Evolutionary conservation across 148 eudicot genomes (phyloP).

Genomic region (Vaccinium myrtillus): DNA sequence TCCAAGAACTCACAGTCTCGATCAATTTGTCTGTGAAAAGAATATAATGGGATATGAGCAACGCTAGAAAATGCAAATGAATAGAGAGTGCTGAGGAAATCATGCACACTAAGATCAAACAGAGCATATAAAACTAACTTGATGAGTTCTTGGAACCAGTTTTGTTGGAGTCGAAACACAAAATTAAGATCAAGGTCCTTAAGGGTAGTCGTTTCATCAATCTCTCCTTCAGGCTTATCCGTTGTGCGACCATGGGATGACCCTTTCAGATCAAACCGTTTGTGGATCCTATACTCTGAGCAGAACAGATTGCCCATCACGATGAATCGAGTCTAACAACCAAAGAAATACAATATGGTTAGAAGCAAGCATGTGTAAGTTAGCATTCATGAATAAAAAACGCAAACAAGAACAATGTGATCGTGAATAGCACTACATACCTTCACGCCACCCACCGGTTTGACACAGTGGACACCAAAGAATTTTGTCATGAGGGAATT

Average conservation of each 20-base stretch:
- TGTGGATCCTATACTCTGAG: slow-evolving; percentile 84
- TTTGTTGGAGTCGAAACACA: slow-evolving; percentile 79
- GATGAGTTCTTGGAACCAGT: slow-evolving; percentile 85
- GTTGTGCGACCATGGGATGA: slow-evolving; percentile 90
- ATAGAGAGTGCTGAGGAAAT: not conserved
- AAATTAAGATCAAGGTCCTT: slow-evolving; percentile 95
- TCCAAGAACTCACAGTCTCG: slow-evolving; percentile 94
- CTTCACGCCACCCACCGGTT: slow-evolving; percentile 85
- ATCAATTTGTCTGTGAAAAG: slow-evolving; percentile 72
- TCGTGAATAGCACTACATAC: slow-evolving; percentile 26
- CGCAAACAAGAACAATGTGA: not conserved
- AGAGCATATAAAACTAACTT: slow-evolving; percentile 51
- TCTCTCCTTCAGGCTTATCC: slow-evolving; percentile 73
- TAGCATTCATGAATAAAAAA: not conserved
- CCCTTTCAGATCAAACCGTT: slow-evolving; percentile 91
- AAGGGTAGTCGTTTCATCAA: slow-evolving; percentile 94
- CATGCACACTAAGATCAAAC: not conserved
- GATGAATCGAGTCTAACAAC: slow-evolving; percentile 73
- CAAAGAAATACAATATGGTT: not conserved
- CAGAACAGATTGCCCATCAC: slow-evolving; percentile 97
- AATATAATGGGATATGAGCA: not conserved
- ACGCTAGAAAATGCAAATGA: not conserved
- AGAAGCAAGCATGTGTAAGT: not conserved
- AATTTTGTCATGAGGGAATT: slow-evolving; percentile 83
- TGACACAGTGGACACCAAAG: slow-evolving; percentile 87